Evolutionary conservation across 805 yeast genomes (phyloP).

Genomic region (Limtongia smithiae): DNA sequence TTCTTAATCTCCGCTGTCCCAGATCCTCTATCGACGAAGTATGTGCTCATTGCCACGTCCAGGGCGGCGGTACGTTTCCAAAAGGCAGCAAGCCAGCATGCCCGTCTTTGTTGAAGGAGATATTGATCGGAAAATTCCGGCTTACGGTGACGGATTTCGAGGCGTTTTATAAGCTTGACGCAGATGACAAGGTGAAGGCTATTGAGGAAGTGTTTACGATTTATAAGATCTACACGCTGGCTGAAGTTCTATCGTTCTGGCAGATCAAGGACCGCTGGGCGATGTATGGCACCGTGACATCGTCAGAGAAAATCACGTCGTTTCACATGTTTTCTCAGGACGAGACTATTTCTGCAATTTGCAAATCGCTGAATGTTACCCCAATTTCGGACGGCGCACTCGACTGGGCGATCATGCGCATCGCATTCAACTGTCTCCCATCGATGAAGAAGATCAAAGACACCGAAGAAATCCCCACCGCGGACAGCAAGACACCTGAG

Average conservation of each 20-base stretch:
- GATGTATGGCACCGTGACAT: not conserved
- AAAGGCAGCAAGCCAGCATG: not conserved
- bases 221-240: not conserved
- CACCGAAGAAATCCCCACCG: not conserved
- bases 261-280: slow-evolving; percentile 12
- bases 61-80: not conserved
- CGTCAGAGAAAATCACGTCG: not conserved
- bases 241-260: not conserved
- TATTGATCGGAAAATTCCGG: not conserved
- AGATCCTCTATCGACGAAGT: not conserved
- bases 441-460: not conserved
- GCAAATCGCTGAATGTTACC: too few species aligned
- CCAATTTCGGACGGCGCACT: too few species aligned
- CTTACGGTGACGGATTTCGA: not conserved
- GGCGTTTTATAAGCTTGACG: not conserved
- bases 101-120: not conserved
- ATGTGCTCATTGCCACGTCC: slow-evolving; percentile 4
- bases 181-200: not conserved
- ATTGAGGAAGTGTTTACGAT: not conserved
- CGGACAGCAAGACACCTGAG: not conserved
- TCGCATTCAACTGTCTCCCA: slow-evolving; percentile 10
- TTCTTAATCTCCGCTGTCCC: slow-evolving; percentile 1
- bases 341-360: not conserved
- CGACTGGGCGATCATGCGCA: not conserved
- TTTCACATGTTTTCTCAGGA: slow-evolving; percentile 4